These are phyloP conservation scores for Syzygium aqueum DNA, from an alignment of 345 rosid species.

Conservation along the genomic window DNA sequence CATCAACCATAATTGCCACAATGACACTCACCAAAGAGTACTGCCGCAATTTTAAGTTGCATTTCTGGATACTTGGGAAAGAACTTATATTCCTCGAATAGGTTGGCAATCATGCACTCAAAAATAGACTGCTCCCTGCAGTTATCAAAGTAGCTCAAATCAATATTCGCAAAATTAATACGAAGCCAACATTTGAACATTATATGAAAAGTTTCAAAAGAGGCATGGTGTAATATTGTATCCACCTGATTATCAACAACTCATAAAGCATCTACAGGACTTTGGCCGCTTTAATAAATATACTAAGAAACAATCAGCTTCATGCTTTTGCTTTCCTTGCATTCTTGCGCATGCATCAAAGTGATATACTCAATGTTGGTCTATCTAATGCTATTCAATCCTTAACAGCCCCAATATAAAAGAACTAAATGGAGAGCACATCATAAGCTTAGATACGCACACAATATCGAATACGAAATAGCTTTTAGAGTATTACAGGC, in stretches of 20 bases:
- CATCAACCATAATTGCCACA: not conserved
- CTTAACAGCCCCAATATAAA: not conserved
- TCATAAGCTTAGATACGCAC: not conserved
- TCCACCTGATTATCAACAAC: not conserved
- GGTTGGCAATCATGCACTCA: slow-evolving; percentile 94
- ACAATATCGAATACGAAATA: not conserved
- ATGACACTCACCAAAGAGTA: slow-evolving; percentile 61
- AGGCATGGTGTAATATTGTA: not conserved
- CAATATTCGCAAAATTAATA: not conserved
- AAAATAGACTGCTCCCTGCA: slow-evolving; percentile 83
- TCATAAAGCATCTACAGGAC: not conserved
- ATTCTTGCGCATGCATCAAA: not conserved
- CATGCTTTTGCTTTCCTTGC: not conserved
- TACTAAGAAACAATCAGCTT: not conserved
- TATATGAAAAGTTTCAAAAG: not conserved
- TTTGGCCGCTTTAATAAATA: not conserved
- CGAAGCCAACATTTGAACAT: not conserved
- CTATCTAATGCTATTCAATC: not conserved
- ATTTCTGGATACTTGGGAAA: slow-evolving; percentile 96
- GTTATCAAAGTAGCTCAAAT: not conserved
- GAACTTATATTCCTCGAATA: slow-evolving; percentile 91
- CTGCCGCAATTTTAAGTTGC: slow-evolving; percentile 85
- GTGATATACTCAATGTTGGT: not conserved
- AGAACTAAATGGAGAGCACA: not conserved
- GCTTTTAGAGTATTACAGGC: not conserved